Base-by-base conservation (phyloP, 257 asterid species). In the Avicennia marina region DNA sequence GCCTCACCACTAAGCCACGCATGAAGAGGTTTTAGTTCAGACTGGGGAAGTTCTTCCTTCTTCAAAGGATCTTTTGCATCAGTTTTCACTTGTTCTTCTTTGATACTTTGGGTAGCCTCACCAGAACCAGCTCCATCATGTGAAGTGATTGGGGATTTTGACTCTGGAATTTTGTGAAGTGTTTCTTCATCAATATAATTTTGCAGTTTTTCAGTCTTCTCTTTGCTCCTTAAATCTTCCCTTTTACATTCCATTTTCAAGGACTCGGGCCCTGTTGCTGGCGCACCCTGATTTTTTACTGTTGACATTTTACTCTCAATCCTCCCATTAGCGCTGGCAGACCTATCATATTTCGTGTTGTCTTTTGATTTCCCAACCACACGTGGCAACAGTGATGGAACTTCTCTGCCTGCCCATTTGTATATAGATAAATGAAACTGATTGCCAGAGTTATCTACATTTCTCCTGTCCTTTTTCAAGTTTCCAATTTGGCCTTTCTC, bases 371-470 rank as follows among this genome's bases (percentile, higher is more conserved):
- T 67, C 58, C 65, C 63, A 47, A 64, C 60, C 45, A 65, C 64
- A 24, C 77, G 65, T 4, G 90, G 70, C 64, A 66, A 69, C 52
- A 83, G 63, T 63, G 77, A 58, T 13, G 95, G 94, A 31, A 78
- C 79, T 56, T 81, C 97, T 44, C 61, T 66, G 36, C 84, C 95
- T 21, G 85, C 87, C 98, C 97, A 91, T 69, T 83, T 88, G 70
- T 88, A 89, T 49, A 91, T 88, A 11, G 98, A 91, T 79, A 88
- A 91, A 63, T 91, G 98, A 58, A 91, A 91, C 58, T 71, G 80
- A 58, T 68, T 58, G 26, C 53, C 75, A 38, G 41, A 10, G 40
- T 38, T 29, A 53, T 75, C 81, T 17, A 20, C 32, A 19, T 45
- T 62, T 57, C 49, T 59, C 20, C 56, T 40, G 0, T 42, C 70